Conservation (phyloP, 2,329 filamentous ascomycete genomes). For the Aspergillus ustus region DNA sequence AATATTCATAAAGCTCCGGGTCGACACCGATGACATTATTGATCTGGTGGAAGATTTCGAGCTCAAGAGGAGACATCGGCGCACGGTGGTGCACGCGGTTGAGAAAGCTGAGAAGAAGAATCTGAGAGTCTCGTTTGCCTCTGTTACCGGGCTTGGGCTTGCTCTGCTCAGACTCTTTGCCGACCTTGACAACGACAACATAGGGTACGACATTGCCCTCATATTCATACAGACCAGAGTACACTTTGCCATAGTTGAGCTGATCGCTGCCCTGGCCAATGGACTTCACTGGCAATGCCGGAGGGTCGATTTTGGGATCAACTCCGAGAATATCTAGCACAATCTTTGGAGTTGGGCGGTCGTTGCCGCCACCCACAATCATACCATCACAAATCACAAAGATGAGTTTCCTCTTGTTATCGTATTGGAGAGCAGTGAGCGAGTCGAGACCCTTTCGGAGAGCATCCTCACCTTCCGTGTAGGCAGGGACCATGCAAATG, state of each 20-base stretch:
- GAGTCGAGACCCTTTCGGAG: constrained; percentile 92
- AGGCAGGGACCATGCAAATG: constrained; percentile 96
- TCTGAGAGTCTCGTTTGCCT: constrained; percentile 97
- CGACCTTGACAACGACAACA: constrained; percentile 92
- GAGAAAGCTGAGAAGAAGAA: constrained; percentile 94
- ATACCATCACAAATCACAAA: constrained; percentile 52
- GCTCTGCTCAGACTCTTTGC: constrained; percentile 90
- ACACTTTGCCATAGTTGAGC: constrained; percentile 97
- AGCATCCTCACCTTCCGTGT: constrained; percentile 96
- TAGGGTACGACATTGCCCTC: constrained; percentile 98
- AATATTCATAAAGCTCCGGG: constrained; percentile 94
- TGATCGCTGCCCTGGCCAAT: constrained; percentile 87
- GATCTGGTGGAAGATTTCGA: constrained; percentile 99
- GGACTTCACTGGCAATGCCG: constrained; percentile 90
- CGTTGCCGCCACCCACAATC: constrained; percentile 94
- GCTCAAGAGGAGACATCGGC: constrained; percentile 92
- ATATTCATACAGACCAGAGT: constrained; percentile 95
- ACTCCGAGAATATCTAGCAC: constrained; percentile 96
- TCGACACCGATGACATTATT: constrained; percentile 99
- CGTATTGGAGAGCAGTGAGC: constrained; percentile 89
- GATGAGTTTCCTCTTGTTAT: constrained; percentile 91
- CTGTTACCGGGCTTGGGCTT: constrained; percentile 96
- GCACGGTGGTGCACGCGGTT: constrained; percentile 95
- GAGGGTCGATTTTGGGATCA: constrained; percentile 94
- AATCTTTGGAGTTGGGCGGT: constrained; percentile 95